Conservation (phyloP, 495 filamentous ascomycete genomes). For the Xanthoparmelia taractica region DNA sequence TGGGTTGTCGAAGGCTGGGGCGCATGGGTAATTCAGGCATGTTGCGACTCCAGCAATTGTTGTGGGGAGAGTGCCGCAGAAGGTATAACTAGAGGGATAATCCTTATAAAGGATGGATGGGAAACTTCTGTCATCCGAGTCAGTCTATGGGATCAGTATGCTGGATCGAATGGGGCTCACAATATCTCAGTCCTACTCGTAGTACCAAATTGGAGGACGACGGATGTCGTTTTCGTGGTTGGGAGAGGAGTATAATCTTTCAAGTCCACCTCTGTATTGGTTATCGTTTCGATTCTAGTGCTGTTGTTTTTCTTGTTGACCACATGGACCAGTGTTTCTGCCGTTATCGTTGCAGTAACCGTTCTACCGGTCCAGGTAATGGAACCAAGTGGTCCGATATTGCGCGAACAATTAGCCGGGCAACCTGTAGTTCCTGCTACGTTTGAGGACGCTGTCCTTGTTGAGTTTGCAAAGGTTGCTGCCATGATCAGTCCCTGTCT, state of each 20-base stretch:
- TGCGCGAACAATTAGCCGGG: background rate
- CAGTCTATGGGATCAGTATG: background rate
- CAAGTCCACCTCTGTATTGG: conserved; percentile 10
- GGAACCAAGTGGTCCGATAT: background rate
- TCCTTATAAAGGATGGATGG: background rate
- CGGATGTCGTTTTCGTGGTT: conserved; percentile 1
- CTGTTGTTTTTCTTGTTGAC: conserved; percentile 7
- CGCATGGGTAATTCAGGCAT: conserved; percentile 4
- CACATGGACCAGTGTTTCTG: conserved; percentile 5
- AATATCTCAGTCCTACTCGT: conserved; percentile 4
- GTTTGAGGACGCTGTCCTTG: background rate
- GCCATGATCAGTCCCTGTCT: background rate
- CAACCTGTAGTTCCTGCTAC: background rate
- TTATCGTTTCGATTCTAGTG: conserved; percentile 4
- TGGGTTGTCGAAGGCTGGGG: background rate
- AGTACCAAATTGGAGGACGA: conserved; percentile 10
- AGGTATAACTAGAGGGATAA: conserved; percentile 10
- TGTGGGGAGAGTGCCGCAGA: conserved; percentile 12
- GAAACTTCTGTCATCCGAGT: background rate
- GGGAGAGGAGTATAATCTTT: conserved; percentile 2
- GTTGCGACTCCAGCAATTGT: conserved; percentile 8
- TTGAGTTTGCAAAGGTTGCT: conserved; percentile 8
- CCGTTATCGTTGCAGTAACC: conserved; percentile 10
- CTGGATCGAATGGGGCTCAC: background rate
- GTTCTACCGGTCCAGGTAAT: conserved; percentile 1